A percentile compares a stretch with the other conserved stretches of the same genome.
Evolutionary conservation across 148 eudicot species (phyloP).

Genomic region (Rhododendron mucronatum): DNA sequence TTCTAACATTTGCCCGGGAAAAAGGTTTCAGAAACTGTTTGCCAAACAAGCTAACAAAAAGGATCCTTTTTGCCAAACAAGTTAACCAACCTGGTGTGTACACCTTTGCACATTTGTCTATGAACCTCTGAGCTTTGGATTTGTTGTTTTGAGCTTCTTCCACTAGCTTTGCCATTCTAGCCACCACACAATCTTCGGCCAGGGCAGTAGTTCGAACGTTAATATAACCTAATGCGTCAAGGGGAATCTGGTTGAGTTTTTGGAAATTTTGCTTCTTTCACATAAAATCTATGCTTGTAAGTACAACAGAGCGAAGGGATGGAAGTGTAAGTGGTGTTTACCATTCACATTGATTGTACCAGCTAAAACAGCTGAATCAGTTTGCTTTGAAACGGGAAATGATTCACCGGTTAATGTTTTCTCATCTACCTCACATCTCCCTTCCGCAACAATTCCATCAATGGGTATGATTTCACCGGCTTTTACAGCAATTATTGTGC

Average conservation of each 20-base stretch:
- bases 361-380: conserved; percentile 72
- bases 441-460: conserved; percentile 59
- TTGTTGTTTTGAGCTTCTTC: conserved; percentile 89
- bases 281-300: neutral
- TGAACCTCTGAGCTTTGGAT: conserved; percentile 59
- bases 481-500: conserved; percentile 49
- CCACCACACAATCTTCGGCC: conserved; percentile 81
- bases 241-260: neutral
- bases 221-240: neutral
- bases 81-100: conserved; percentile 76
- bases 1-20: neutral
- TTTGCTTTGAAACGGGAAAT: conserved; percentile 69
- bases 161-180: conserved; percentile 82
- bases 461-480: conserved; percentile 61
- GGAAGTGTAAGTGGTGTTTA: conserved; percentile 23
- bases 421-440: conserved; percentile 83
- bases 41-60: neutral
- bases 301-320: neutral
- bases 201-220: conserved; percentile 61
- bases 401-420: conserved; percentile 89
- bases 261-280: neutral
- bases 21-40: neutral
- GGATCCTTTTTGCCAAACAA: no score
- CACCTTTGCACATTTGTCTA: conserved; percentile 77
- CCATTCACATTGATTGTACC: conserved; percentile 91